Conservation (phyloP, 164 flowering plant species). For the Stephania japonica region DNA sequence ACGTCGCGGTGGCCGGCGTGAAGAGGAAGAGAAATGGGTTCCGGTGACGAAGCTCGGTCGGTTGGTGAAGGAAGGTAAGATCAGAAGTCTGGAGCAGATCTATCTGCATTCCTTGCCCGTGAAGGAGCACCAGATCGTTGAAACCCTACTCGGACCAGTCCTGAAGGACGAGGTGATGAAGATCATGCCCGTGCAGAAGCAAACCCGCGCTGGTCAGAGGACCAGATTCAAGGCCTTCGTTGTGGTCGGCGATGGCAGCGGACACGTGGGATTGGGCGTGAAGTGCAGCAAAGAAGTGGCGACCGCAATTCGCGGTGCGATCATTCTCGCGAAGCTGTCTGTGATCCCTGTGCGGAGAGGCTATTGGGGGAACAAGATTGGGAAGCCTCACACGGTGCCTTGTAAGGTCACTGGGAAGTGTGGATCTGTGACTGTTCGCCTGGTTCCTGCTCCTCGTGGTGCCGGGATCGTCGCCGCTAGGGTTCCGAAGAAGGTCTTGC, state of each 20-base stretch:
- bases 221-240: conserved; percentile 86
- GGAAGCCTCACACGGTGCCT: conserved; percentile 79
- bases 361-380: conserved; percentile 88
- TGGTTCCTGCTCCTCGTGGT: conserved; percentile 93
- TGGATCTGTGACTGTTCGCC: conserved; percentile 72
- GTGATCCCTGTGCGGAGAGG: conserved; percentile 80
- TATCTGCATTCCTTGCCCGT: conserved; percentile 71
- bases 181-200: conserved; percentile 88
- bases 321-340: conserved; percentile 66
- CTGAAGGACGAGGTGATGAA: conserved; percentile 88
- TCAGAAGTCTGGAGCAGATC: conserved; percentile 53
- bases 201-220: conserved; percentile 80
- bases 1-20: conserved; percentile 40
- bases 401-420: conserved; percentile 88
- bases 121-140: conserved; percentile 70
- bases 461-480: conserved; percentile 84
- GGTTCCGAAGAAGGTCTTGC: conserved; percentile 87
- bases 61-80: conserved; percentile 50
- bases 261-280: conserved; percentile 81
- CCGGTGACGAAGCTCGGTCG: conserved; percentile 85
- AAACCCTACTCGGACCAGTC: conserved; percentile 39
- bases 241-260: conserved; percentile 70
- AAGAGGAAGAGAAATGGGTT: conserved; percentile 70
- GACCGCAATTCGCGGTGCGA: conserved; percentile 71
- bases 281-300: conserved; percentile 85